These are phyloP conservation scores for Aspergillus terreus DNA, from an alignment of 2,329 filamentous ascomycete species.

Conservation along the genomic window DNA sequence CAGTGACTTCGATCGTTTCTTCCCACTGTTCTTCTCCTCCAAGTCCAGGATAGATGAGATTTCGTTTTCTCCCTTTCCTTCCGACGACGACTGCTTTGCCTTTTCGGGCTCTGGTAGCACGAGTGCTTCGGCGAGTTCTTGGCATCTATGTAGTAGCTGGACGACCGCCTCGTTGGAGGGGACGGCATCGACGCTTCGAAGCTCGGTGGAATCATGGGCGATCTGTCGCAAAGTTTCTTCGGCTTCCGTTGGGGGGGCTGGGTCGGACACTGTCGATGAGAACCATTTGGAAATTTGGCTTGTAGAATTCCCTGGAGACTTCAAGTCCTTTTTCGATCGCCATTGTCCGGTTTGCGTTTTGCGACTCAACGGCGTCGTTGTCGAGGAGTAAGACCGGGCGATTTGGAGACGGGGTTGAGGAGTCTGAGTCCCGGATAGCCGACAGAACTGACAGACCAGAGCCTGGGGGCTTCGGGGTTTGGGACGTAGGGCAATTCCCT, in stretches of 20 bases:
- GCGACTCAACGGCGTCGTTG: slow-evolving; percentile 7
- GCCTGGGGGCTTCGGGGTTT: slow-evolving; percentile 21
- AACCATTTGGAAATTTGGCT: slow-evolving; percentile 12
- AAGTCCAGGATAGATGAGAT: slow-evolving; percentile 41
- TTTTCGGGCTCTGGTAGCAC: slow-evolving; percentile 24
- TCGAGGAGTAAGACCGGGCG: slow-evolving; percentile 17
- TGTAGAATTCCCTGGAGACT: slow-evolving; percentile 4
- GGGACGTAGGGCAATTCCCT: slow-evolving; percentile 29
- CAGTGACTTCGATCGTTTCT: slow-evolving; percentile 20
- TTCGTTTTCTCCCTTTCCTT: slow-evolving; percentile 28
- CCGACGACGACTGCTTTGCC: slow-evolving; percentile 3
- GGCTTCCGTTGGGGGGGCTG: slow-evolving; percentile 7
- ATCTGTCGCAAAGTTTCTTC: slow-evolving; percentile 29
- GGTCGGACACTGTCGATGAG: slow-evolving; percentile 15
- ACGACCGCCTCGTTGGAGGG: slow-evolving; percentile 34
- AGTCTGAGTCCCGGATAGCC: slow-evolving; percentile 25
- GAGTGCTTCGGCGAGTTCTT: slow-evolving; percentile 29
- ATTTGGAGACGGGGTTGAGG: slow-evolving; percentile 17
- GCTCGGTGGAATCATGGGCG: slow-evolving; percentile 21
- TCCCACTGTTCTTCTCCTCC: slow-evolving; percentile 33
- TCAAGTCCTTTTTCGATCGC: slow-evolving; percentile 12
- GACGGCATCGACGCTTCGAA: slow-evolving; percentile 28
- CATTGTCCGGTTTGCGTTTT: slow-evolving; percentile 14
- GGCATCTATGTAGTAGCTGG: slow-evolving; percentile 32
- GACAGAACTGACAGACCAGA: slow-evolving; percentile 38